Conservation (phyloP, 202 grass and related monocot genomes). For the Zizania palustris region DNA sequence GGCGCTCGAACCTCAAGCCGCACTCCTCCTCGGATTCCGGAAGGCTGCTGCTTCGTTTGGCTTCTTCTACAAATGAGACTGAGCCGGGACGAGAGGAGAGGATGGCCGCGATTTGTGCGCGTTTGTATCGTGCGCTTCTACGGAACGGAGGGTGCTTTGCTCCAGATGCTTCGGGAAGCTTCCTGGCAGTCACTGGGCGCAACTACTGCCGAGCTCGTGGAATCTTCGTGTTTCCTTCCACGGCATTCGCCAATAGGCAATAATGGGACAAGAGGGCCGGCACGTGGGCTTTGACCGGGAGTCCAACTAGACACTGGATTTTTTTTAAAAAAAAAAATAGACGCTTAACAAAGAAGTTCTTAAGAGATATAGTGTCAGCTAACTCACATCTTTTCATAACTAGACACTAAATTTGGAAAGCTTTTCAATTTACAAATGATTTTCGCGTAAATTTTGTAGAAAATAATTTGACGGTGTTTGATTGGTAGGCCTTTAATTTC, state of each 20-base stretch:
- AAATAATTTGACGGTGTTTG: too few relatives aligned
- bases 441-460: too few relatives aligned
- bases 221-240: constrained; percentile 7
- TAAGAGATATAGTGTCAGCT: too few relatives aligned
- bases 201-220: not conserved
- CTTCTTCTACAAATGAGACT: too few relatives aligned
- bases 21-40: not conserved
- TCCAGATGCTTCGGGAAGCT: constrained; percentile 39
- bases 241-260: not conserved
- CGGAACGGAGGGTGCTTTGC: not conserved
- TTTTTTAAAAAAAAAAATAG: too few relatives aligned
- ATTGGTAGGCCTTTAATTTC: too few relatives aligned
- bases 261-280: too few relatives aligned
- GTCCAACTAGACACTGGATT: too few relatives aligned
- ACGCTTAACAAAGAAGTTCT: too few relatives aligned
- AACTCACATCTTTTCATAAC: too few relatives aligned
- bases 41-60: not conserved
- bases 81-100: not conserved
- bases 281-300: not conserved
- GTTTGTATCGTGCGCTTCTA: not conserved
- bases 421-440: too few relatives aligned
- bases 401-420: too few relatives aligned
- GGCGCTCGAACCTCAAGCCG: not conserved
- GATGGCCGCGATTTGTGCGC: constrained; percentile 1
- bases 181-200: not conserved